phyloP scores from a whole-genome alignment of 2,329 filamentous ascomycete species.

The Fusarium sp. region DNA sequence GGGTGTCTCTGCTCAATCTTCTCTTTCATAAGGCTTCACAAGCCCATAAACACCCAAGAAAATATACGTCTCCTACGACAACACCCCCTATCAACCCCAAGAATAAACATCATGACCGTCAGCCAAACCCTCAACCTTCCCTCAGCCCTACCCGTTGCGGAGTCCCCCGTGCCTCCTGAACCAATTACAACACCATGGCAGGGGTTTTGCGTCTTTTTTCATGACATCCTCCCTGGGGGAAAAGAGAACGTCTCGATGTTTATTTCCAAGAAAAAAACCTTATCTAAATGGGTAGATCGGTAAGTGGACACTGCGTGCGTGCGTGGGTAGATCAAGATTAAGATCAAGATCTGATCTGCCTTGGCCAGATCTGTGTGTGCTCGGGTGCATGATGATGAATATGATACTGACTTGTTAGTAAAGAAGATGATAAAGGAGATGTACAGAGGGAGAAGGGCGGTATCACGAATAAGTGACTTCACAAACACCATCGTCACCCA shows the following conservation, averaged over 20 bases:
- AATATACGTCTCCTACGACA: conserved; percentile 20
- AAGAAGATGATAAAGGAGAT: background rate
- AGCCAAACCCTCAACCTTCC: conserved; percentile 23
- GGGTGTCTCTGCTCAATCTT: background rate
- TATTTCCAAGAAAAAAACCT: background rate
- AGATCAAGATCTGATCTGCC: conserved; percentile 22
- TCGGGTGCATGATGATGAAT: conserved; percentile 22
- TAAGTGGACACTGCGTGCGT: conserved; percentile 32
- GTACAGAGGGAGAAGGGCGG: background rate
- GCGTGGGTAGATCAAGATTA: conserved; percentile 30
- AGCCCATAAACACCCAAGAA: background rate
- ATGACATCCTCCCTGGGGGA: conserved; percentile 3
- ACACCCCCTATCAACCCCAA: conserved; percentile 24
- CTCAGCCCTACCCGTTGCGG: conserved; percentile 39
- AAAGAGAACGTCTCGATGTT: conserved; percentile 5
- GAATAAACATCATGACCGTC: conserved; percentile 35
- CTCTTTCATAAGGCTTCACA: background rate
- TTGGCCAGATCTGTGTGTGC: conserved; percentile 24
- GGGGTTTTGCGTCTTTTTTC: conserved; percentile 29
- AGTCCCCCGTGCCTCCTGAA: conserved; percentile 20
- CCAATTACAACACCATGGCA: conserved; percentile 32
- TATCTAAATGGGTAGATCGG: conserved; percentile 22
- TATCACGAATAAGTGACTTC: background rate
- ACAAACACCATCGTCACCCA: background rate
- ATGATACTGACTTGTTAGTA: background rate